phyloP scores from a whole-genome alignment of 148 eudicot genomes.

The Silene latifolia region DNA sequence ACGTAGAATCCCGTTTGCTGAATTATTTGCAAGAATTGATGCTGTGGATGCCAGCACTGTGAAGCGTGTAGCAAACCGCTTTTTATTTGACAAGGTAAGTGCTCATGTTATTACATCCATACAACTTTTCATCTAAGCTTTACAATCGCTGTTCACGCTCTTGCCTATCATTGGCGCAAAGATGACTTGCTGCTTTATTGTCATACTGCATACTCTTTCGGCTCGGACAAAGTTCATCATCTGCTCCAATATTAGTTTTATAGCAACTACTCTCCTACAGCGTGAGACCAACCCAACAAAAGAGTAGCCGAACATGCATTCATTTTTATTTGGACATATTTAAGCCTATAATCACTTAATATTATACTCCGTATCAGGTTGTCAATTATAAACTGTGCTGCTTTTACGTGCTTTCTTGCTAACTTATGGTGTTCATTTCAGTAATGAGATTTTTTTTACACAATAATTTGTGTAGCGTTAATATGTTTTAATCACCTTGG shows the following conservation, averaged over 20 bases:
- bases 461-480: neutral
- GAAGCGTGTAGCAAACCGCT: slow-evolving; percentile 58
- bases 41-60: slow-evolving; percentile 56
- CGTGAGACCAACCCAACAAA: neutral
- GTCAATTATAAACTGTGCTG: too few relatives aligned
- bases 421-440: neutral
- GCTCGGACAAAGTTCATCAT: neutral
- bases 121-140: neutral
- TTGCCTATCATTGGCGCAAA: neutral
- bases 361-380: too few relatives aligned
- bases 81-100: slow-evolving; percentile 56
- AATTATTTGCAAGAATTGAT: slow-evolving; percentile 62
- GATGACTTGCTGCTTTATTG: neutral
- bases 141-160: neutral
- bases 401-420: too few relatives aligned
- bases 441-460: neutral
- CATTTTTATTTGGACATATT: neutral
- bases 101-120: neutral
- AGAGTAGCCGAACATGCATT: neutral
- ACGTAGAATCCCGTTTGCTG: slow-evolving; percentile 60
- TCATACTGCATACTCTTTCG: neutral
- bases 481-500: neutral
- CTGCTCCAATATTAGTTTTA: neutral
- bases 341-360: too few relatives aligned
- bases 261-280: neutral